These are phyloP conservation scores for Trichomonascaceae sp. DNA, from an alignment of 1,139 yeast species.

Conservation along the genomic window DNA sequence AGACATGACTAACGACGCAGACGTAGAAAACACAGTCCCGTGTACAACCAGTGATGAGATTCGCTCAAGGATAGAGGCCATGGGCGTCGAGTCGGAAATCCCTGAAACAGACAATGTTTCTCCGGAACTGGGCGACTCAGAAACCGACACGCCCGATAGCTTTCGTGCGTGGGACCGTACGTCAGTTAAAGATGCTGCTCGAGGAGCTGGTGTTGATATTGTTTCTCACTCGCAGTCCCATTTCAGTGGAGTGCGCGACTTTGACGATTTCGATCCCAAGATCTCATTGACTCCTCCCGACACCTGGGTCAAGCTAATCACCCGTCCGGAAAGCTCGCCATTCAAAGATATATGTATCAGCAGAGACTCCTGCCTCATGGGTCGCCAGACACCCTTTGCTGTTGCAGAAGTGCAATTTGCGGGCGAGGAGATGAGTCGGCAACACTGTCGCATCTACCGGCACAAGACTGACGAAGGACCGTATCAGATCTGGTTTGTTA, in stretches of 20 bases:
- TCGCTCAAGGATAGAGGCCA: too few relatives aligned
- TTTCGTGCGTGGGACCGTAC: neutral
- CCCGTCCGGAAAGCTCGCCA: slow-evolving; percentile 29
- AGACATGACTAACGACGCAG: neutral
- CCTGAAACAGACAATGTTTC: neutral
- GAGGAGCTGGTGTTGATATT: neutral
- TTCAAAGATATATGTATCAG: slow-evolving; percentile 38
- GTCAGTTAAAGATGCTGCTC: neutral
- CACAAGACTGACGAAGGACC: slow-evolving; percentile 27
- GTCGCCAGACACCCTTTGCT: slow-evolving; percentile 14
- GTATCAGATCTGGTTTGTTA: slow-evolving; percentile 73
- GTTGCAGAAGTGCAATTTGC: slow-evolving; percentile 14
- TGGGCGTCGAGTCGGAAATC: neutral
- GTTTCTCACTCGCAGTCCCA: neutral
- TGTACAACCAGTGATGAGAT: neutral
- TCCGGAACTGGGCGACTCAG: neutral
- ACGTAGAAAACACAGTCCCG: neutral
- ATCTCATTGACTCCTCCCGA: slow-evolving; percentile 30
- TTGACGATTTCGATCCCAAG: slow-evolving; percentile 12
- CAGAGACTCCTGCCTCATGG: slow-evolving; percentile 18
- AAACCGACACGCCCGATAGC: neutral
- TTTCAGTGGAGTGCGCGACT: slow-evolving; percentile 15
- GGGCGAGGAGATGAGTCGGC: slow-evolving; percentile 41
- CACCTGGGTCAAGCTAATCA: slow-evolving; percentile 37
- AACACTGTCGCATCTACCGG: slow-evolving; percentile 61